phyloP scores from a whole-genome alignment of 371 early-diverging fungal genomes.

The Syncephalastrum monosporum region DNA sequence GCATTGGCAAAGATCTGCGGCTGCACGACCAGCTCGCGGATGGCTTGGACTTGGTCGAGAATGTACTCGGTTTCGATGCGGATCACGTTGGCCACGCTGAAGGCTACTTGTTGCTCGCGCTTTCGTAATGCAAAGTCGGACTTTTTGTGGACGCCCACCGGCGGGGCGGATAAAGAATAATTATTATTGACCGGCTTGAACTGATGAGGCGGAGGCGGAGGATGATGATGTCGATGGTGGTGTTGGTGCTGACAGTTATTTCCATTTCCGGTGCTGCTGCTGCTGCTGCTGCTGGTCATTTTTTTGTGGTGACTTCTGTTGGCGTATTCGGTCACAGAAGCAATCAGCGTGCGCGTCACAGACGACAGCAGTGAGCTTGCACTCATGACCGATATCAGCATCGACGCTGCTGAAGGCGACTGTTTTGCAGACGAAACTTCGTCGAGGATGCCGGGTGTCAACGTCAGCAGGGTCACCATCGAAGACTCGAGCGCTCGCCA shows the following conservation, averaged over 20 bases:
- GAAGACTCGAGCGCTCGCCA: conserved; percentile 3
- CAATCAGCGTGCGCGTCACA: conserved; percentile 7
- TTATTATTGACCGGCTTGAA: too few species aligned
- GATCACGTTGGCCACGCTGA: conserved; percentile 66
- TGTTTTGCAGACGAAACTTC: not conserved
- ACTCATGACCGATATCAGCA: conserved; percentile 19
- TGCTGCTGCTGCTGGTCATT: too few species aligned
- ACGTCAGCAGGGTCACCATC: not conserved
- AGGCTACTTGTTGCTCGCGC: not conserved
- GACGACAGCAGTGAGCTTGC: conserved; percentile 21
- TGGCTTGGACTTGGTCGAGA: conserved; percentile 7
- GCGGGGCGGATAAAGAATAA: too few species aligned
- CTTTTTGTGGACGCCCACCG: too few species aligned
- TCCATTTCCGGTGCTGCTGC: too few species aligned
- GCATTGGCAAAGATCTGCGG: too few species aligned
- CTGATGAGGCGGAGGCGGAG: too few species aligned
- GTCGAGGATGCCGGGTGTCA: conserved; percentile 2
- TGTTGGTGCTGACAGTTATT: too few species aligned
- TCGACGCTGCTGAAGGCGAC: conserved; percentile 28
- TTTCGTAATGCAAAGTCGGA: too few species aligned
- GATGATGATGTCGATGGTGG: too few species aligned
- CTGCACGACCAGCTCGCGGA: not conserved
- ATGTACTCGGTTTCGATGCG: conserved; percentile 9
- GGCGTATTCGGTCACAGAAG: too few species aligned
- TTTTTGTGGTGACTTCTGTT: too few species aligned